Base-by-base conservation (phyloP, 202 grass and related monocot species). In the Tripidium arundinaceum region DNA sequence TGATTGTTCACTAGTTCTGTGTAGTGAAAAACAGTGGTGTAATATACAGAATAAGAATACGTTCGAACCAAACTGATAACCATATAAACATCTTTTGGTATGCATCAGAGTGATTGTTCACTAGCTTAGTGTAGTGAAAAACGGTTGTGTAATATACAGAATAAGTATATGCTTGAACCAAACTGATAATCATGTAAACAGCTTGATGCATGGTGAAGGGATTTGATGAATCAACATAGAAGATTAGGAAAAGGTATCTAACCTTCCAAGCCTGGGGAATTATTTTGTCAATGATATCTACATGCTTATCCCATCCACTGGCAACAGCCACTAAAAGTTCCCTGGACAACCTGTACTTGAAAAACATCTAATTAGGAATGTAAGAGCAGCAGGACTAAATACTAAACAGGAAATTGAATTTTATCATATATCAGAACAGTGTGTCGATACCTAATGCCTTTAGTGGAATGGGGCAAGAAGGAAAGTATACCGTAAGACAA, bases 211-310 rank as follows among this genome's bases (percentile, higher is more conserved):
- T 25, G 36, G 19, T 8, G 42, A 15, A 76, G 10, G 11, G 24
- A 26, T 76, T 38, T 45, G 26, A 81, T 81, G 38, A 28, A 49
- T 55, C 39, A 39, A 66, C 22, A 66, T 66, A 78, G 6, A 72
- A 61, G 7, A 76, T 50, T 65, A 50, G 36, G 19, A 65, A 84
- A 63, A 71, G 33, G 61, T 70, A 74, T 33, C 43, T 7, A 76
- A 98, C 95, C 95, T 94, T 98, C 95, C 95, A 98, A 79, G 85
- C 70, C 61, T 93, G 92, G 14, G 95, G 95, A 87, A 89, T 91
- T 68, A 98, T 85, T 91, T 91, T 94, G 65, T 94, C 77, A 13
- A 98, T 95, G 58, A 94, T 45, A 70, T 73, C 83, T 83, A 98
- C 86, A 78, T 92, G 87, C 67, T 93, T 83, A 86, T 98, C 84